Percentiles rank a stretch among this genome's conserved stretches.
Conservation (phyloP, 257 asterid species). For the Solanum etuberosum region DNA sequence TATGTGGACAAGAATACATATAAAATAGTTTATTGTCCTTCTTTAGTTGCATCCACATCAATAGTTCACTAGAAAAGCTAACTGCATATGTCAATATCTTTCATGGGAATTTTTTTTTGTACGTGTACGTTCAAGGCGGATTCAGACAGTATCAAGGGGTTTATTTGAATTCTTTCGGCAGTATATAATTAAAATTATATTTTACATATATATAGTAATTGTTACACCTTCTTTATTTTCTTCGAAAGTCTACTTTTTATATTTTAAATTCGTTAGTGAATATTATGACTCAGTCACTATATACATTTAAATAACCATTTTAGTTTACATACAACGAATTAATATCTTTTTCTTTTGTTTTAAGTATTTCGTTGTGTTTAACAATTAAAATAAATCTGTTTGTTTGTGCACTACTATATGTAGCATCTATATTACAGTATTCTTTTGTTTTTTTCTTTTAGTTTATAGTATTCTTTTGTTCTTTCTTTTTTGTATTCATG, state of each 20-base stretch:
- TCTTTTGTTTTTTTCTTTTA: neutral
- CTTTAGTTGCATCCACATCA: neutral
- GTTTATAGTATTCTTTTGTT: neutral
- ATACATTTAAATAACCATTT: neutral
- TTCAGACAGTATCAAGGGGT: rapidly evolving
- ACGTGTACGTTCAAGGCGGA: neutral
- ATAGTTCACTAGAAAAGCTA: neutral
- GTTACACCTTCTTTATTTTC: neutral
- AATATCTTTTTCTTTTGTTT: neutral
- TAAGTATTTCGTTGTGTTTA: neutral
- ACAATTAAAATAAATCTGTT: neutral
- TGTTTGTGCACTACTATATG: neutral
- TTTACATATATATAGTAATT: neutral
- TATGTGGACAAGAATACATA: neutral
- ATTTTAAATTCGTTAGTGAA: neutral
- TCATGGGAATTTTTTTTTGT: no score
- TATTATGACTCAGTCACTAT: neutral
- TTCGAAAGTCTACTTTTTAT: neutral
- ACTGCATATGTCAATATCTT: neutral
- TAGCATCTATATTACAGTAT: neutral
- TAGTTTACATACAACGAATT: neutral
- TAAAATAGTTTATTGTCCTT: neutral
- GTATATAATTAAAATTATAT: neutral
- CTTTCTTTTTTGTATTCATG: neutral
- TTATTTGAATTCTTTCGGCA: rapidly evolving